Base-by-base conservation (phyloP, 2,329 filamentous ascomycete genomes). In the Cordyceps fumosorosea region DNA sequence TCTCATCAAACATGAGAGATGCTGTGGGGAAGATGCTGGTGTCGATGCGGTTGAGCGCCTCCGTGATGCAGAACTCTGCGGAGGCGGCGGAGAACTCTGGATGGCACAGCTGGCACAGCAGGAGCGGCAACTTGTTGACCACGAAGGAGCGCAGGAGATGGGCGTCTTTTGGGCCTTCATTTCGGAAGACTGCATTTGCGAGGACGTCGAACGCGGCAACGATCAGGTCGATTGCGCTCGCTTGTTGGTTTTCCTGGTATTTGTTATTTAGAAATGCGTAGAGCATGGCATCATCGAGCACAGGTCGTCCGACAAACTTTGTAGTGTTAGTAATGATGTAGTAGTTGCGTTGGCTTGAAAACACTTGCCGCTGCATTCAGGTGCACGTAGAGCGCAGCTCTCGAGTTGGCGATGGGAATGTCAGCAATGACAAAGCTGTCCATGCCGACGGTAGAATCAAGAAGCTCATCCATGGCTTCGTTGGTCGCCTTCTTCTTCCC, bases 161-260 rank as follows among this genome's bases (percentile, higher is more conserved):
- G 62, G 90, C 89, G 6, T 81, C 78, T 62, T 80, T 80, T 48
- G 76, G 76, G 0, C 78, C 79, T 65, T 85, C 82, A 50, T 80
- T 82, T 6, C 81, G 85, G 67, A 95, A 90, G 65, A 93, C 89
- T 5, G 89, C 89, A 69, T 96, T 96, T 42, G 92, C 90, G 18
- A 99, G 80, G 5, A 96, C 83, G 68, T 98, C 93, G 69, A 99
- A 98, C 0, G 92, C 88, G 1, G 92, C 91, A 11, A 93, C 83
- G 48, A 98, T 89, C 2, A 98, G 80, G 68, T 97, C 92, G 60
- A 91, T 85, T 0, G 90, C 86, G 51, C 91, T 86, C 14, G 84
- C 82, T 73, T 93, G 89, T 48, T 89, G 82, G 68, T 96, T 89
- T 45, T 89, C 89, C 83, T 89, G 88, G 70, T 96, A 97, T 72